Evolutionary conservation across 2,329 filamentous ascomycete genomes (phyloP).

Genomic region (Tolypocladium ovalisporum): DNA sequence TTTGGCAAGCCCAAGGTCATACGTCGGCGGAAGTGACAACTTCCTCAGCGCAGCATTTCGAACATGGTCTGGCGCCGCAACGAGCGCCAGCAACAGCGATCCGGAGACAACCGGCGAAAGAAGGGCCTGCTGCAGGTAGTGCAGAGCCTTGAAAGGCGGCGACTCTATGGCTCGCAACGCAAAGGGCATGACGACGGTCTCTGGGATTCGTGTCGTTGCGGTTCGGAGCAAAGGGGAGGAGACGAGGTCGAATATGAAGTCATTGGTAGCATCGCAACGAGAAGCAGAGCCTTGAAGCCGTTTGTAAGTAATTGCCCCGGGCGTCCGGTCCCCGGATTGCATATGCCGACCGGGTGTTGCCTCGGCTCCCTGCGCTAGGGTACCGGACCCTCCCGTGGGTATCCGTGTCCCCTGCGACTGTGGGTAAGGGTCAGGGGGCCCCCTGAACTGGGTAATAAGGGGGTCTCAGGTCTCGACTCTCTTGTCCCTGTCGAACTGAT

Average conservation of each 20-base stretch:
- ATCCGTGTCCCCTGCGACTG: not conserved
- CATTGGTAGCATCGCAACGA: not conserved
- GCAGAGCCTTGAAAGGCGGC: slow-evolving; percentile 4
- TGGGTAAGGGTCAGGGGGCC: not conserved
- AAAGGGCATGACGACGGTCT: slow-evolving; percentile 2
- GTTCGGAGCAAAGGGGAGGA: not conserved
- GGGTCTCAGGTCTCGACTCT: too few relatives aligned
- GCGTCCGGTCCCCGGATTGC: not conserved
- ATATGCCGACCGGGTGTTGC: not conserved
- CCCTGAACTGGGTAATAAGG: too few relatives aligned
- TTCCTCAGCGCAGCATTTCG: slow-evolving; percentile 1
- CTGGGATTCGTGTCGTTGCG: not conserved
- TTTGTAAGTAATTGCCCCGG: not conserved
- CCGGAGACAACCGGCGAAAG: slow-evolving; percentile 8
- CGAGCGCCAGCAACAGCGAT: slow-evolving; percentile 6
- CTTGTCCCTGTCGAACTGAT: not conserved
- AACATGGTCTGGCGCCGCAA: slow-evolving; percentile 2
- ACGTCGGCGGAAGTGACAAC: slow-evolving; percentile 2
- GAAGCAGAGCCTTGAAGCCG: not conserved
- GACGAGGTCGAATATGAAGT: not conserved
- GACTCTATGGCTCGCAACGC: slow-evolving; percentile 4
- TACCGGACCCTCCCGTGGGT: not conserved
- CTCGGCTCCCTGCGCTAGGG: not conserved
- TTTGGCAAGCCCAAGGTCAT: slow-evolving; percentile 1
- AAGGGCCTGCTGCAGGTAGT: not conserved